These are phyloP conservation scores for Datisca glomerata DNA, from an alignment of 306 rosid genomes.

Conservation along the genomic window DNA sequence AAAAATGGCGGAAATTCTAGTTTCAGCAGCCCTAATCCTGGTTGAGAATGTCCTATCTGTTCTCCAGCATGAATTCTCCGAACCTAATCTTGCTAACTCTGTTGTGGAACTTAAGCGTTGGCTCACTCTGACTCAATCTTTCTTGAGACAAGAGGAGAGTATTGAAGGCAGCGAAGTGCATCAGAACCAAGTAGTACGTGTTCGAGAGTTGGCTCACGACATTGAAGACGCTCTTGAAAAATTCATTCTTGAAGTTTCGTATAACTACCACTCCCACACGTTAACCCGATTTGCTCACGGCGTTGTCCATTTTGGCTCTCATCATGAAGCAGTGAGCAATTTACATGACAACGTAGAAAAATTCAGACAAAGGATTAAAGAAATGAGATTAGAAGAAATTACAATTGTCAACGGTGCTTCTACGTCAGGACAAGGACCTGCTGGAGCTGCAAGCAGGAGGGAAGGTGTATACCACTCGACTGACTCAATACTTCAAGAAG, in stretches of 20 bases:
- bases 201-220: not conserved
- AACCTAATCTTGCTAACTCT: not conserved
- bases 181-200: not conserved
- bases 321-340: not conserved
- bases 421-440: not conserved
- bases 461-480: not conserved
- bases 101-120: not conserved
- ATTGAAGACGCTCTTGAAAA: conserved; percentile 3
- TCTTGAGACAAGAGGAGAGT: not conserved
- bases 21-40: not conserved
- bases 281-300: not conserved
- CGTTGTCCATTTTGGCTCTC: not conserved
- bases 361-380: not conserved
- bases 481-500: not conserved
- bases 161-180: not conserved
- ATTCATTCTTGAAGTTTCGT: not conserved
- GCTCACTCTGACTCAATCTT: not conserved
- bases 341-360: not conserved
- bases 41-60: not conserved
- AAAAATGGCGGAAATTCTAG: not conserved
- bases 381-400: not conserved
- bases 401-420: too few relatives aligned
- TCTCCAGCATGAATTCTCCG: not conserved
- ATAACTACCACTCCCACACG: not conserved
- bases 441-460: not conserved